A percentile compares a stretch with the other conserved stretches of the same genome.
phyloP scores from a whole-genome alignment of 129 eudicot species.

The Flaveria linearis region DNA sequence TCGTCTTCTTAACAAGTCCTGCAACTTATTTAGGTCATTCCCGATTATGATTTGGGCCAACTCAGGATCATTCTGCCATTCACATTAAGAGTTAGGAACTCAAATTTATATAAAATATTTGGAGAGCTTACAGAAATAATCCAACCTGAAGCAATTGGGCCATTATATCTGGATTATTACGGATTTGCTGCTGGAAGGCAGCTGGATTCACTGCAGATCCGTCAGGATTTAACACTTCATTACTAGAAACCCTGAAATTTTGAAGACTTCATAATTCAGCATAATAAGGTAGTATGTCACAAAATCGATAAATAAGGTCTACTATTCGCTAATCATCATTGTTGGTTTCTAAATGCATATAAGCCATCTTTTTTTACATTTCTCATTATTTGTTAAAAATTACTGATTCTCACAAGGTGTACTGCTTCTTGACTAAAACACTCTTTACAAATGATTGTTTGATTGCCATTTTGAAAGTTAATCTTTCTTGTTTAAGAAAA shows the following conservation, averaged over 20 bases:
- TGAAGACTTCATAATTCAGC: conserved; percentile 10
- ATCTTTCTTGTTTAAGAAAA: not conserved
- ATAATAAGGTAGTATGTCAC: not conserved
- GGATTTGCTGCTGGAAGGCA: conserved; percentile 88
- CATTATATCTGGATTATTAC: conserved; percentile 81
- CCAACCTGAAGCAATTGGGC: conserved; percentile 90
- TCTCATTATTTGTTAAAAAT: not conserved
- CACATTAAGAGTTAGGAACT: conserved; percentile 31
- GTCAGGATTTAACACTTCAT: conserved; percentile 65
- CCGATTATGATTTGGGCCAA: conserved; percentile 87
- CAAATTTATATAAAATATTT: conserved; percentile 6
- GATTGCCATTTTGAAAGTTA: not conserved
- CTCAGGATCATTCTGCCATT: conserved; percentile 82
- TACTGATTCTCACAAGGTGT: not conserved
- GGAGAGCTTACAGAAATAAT: not conserved
- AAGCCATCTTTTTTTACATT: not conserved
- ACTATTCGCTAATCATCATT: not conserved
- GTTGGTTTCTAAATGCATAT: not conserved
- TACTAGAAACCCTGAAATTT: conserved; percentile 52
- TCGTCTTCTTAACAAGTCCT: conserved; percentile 69
- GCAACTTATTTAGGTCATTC: conserved; percentile 75
- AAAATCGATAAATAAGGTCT: not conserved
- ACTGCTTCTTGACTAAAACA: not conserved
- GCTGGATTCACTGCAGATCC: conserved; percentile 91
- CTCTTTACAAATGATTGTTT: not conserved